Evolutionary conservation across 2,329 filamentous ascomycete species (phyloP).

Genomic region (Fulvia fulva): DNA sequence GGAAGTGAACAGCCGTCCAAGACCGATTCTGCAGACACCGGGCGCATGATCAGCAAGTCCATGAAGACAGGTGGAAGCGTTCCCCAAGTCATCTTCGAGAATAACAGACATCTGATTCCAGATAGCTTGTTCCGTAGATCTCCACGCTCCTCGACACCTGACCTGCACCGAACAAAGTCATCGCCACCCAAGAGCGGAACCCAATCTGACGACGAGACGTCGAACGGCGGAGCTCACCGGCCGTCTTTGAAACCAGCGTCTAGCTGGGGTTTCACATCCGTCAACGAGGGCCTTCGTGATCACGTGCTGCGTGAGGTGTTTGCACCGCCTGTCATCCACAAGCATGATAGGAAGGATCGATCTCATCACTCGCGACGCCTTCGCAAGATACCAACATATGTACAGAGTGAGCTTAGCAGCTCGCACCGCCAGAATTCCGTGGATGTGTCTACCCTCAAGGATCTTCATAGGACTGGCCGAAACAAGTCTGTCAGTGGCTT

Average conservation of each 20-base stretch:
- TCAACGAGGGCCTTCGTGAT: conserved; percentile 82
- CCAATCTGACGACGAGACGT: conserved; percentile 20
- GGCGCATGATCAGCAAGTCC: conserved; percentile 67
- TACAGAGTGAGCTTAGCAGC: conserved; percentile 26
- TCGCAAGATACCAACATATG: conserved; percentile 27
- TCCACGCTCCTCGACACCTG: conserved; percentile 36
- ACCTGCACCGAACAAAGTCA: conserved; percentile 27
- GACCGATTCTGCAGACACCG: conserved; percentile 2
- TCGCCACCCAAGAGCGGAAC: conserved; percentile 21
- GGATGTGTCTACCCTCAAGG: conserved; percentile 15
- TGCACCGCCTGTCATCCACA: conserved; percentile 70
- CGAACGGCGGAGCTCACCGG: conserved; percentile 20
- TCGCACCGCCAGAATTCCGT: conserved; percentile 28
- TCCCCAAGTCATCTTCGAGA: conserved; percentile 87
- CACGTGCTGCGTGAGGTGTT: conserved; percentile 93
- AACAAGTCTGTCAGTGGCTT: background rate
- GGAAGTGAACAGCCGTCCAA: conserved; percentile 15
- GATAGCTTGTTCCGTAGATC: conserved; percentile 68
- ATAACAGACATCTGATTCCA: conserved; percentile 90
- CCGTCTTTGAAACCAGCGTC: conserved; percentile 48
- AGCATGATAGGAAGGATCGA: conserved; percentile 67
- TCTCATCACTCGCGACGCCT: conserved; percentile 63
- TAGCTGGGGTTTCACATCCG: conserved; percentile 84
- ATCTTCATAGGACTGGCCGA: background rate
- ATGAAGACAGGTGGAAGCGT: conserved; percentile 66